Conservation (phyloP, 148 eudicot genomes). For the Cornus kousa region DNA sequence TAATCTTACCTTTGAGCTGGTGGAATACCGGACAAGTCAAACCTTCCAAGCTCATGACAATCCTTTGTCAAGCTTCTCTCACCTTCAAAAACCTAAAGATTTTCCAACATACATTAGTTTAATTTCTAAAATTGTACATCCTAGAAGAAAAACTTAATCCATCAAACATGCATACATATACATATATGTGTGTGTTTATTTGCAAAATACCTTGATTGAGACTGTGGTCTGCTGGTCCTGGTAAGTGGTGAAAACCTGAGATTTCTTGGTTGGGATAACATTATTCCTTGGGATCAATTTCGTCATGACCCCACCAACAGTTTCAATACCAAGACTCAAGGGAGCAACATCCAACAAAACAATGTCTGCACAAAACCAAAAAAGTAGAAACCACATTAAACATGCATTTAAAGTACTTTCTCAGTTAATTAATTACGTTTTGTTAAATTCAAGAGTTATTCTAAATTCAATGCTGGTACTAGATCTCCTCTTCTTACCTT, state of each 20-base stretch:
- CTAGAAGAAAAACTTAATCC: neutral
- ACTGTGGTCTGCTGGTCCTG: conserved; percentile 37
- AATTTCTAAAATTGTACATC: too few species aligned
- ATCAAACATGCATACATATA: neutral
- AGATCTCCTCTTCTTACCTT: conserved; percentile 17
- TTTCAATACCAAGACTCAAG: too few species aligned
- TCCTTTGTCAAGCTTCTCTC: conserved; percentile 64
- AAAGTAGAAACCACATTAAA: too few species aligned
- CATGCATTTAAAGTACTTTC: neutral
- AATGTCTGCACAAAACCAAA: conserved; percentile 25
- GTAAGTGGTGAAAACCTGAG: too few species aligned
- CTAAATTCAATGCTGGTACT: too few species aligned
- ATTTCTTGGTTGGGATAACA: too few species aligned
- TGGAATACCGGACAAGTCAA: conserved; percentile 55
- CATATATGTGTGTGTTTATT: too few species aligned
- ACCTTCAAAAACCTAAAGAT: conserved; percentile 43
- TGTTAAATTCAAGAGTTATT: too few species aligned
- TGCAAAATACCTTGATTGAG: conserved; percentile 28
- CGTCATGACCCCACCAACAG: too few species aligned
- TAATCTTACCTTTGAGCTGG: conserved; percentile 62
- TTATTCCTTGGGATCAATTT: too few species aligned
- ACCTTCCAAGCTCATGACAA: conserved; percentile 49
- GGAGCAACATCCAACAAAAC: too few species aligned
- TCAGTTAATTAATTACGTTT: too few species aligned
- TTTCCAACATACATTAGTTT: neutral